Evolutionary conservation across 768 basidiomycete genomes (phyloP).

Genomic region (Mrakia hoshinonis): DNA sequence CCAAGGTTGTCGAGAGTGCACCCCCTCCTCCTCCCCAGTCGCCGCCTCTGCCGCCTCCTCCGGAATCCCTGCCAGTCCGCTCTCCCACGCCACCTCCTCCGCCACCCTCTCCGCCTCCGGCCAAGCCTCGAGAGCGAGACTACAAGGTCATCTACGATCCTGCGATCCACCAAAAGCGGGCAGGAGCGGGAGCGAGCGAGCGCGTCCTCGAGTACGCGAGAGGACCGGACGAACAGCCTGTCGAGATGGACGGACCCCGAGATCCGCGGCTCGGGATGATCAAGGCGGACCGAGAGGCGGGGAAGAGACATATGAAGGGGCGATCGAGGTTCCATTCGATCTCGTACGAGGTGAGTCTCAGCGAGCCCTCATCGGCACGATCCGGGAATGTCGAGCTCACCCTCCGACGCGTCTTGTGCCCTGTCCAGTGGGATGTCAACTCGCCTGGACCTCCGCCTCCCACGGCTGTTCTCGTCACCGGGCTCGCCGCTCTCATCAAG

Average conservation of each 20-base stretch:
- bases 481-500: conserved; percentile 63
- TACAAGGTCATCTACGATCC: conserved; percentile 5
- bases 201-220: neutral
- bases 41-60: neutral
- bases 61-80: neutral
- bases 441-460: conserved; percentile 67
- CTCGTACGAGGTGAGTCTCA: conserved; percentile 1
- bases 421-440: conserved; percentile 59
- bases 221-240: neutral
- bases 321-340: neutral
- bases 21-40: neutral
- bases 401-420: conserved; percentile 7
- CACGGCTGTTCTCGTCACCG: conserved; percentile 57
- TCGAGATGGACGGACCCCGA: neutral
- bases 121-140: neutral
- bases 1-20: neutral
- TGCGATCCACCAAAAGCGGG: neutral
- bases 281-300: neutral
- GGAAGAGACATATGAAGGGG: neutral
- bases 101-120: neutral
- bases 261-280: conserved; percentile 12
- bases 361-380: no score
- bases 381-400: no score
- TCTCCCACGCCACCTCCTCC: neutral
- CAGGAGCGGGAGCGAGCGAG: neutral